phyloP scores from a whole-genome alignment of 306 rosid species.

The Rubus parviflorus region DNA sequence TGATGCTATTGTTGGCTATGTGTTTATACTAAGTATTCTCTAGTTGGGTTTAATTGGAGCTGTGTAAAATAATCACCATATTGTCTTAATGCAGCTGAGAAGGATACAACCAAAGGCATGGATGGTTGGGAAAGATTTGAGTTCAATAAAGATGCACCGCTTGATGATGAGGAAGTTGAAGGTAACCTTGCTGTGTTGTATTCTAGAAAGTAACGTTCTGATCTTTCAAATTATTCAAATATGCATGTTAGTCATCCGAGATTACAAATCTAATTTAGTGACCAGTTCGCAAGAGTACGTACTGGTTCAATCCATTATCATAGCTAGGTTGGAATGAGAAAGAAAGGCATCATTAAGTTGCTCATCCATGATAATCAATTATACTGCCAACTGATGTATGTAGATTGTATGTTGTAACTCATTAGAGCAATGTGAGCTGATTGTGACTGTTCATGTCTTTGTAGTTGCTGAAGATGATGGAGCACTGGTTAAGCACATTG shows the following conservation, averaged over 20 bases:
- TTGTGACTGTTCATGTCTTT: conserved; percentile 19
- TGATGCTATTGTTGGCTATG: not conserved
- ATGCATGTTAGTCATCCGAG: not conserved
- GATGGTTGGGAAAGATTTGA: conserved; percentile 96
- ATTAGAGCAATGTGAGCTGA: conserved; percentile 26
- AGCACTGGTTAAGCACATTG: conserved; percentile 68
- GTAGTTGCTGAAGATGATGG: conserved; percentile 89
- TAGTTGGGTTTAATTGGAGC: not conserved
- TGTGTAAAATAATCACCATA: not conserved
- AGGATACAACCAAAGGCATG: conserved; percentile 59
- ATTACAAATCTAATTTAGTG: not conserved
- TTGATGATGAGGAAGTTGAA: conserved; percentile 76
- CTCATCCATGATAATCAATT: not conserved
- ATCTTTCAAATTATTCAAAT: no score
- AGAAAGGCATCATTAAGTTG: not conserved
- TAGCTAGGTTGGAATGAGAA: not conserved
- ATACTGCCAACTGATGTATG: not conserved
- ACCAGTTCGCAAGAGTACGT: not conserved
- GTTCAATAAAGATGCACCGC: conserved; percentile 79
- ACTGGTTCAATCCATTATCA: not conserved
- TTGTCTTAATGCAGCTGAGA: conserved; percentile 53
- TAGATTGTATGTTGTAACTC: not conserved
- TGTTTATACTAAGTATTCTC: not conserved
- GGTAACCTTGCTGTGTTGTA: conserved; percentile 32
- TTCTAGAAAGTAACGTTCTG: not conserved